A percentile compares a stretch with the other conserved stretches of the same genome.
Evolutionary conservation across 306 rosid species (phyloP).

Genomic region (Vigna angularis): DNA sequence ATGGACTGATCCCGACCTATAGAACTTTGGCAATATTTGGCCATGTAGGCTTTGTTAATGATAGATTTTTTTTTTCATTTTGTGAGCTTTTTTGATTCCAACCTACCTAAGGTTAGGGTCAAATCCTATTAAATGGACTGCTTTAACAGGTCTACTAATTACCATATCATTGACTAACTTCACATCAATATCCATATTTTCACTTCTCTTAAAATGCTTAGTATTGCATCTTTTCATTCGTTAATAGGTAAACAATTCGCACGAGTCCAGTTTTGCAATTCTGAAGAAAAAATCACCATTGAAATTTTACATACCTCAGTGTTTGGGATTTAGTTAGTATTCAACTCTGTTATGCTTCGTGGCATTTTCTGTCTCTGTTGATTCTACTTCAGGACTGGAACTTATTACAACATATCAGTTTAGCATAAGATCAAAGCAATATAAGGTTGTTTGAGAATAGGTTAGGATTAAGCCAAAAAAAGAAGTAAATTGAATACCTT

Average conservation of each 20-base stretch:
- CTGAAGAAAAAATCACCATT: conserved; percentile 63
- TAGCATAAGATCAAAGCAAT: conserved; percentile 38
- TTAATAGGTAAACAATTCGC: conserved; percentile 70
- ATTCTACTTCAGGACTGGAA: conserved; percentile 36
- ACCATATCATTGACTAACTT: conserved; percentile 52
- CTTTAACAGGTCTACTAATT: conserved; percentile 3
- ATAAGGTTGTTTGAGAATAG: background rate
- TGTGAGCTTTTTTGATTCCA: too few species aligned
- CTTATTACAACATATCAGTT: conserved; percentile 46
- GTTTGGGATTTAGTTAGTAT: conserved; percentile 51
- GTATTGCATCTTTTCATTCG: conserved; percentile 60
- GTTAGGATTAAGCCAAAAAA: too few species aligned
- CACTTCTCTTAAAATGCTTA: conserved; percentile 42
- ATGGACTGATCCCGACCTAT: too few species aligned
- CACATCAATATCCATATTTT: conserved; percentile 37
- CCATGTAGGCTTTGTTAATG: too few species aligned
- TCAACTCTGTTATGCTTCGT: conserved; percentile 52
- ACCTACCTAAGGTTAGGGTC: too few species aligned
- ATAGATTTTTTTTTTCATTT: too few species aligned
- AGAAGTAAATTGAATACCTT: too few species aligned
- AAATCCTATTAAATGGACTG: too few species aligned
- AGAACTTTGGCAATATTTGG: too few species aligned
- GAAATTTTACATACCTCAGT: conserved; percentile 53
- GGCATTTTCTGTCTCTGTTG: conserved; percentile 48
- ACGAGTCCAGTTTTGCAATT: conserved; percentile 53